Base-by-base conservation (phyloP, 2,329 filamentous ascomycete genomes). In the Coniochaeta sp. region DNA sequence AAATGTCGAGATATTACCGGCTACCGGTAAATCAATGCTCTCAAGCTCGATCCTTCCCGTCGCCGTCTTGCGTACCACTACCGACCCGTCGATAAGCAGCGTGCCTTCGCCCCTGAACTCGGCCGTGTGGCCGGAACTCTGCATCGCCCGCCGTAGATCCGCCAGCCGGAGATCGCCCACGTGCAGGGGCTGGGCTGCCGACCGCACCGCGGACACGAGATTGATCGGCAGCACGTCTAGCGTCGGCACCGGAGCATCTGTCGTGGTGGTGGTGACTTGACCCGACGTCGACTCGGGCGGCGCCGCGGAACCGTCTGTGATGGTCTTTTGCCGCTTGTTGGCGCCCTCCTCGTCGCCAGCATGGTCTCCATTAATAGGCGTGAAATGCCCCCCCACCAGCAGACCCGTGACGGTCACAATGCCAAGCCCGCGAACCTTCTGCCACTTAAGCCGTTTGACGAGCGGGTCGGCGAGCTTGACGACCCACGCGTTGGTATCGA, bases 401-500 rank as follows among this genome's bases (percentile, higher is more conserved):
- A 77, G 86, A 10, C 92, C 95, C 2, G 91, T 96, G 59, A 99
- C 81, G n/a, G 93, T 96, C 17, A 96, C 93, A 60, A 99, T 91
- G 42, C 91, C 90, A 8, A 98, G 79, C 2, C 90, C 92, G 60
- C 91, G 88, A 26, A 98, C 92, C 61, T 91, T 93, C 76, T 98
- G 95, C 95, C 95, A 98, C 69, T 90, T 91, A 62, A 99, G 81
- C 66, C 89, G 89, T 74, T 91, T 91, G 61, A 96, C 89, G 22
- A 99, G 84, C 52, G 84, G 79, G 66, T 93, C 90, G 56, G 91
- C 92, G 19, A 99, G 82, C 73, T 93, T 96, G 62, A 99, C 90
- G 26, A 90, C 88, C 95, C 96, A 99, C 4, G 95, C 93, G 71
- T 98, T 97, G 5, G 93, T 98, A 71, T 99, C 95, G 47, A 98